These are phyloP conservation scores for Medicago ruthenica DNA, from an alignment of 306 rosid species.

Conservation along the genomic window DNA sequence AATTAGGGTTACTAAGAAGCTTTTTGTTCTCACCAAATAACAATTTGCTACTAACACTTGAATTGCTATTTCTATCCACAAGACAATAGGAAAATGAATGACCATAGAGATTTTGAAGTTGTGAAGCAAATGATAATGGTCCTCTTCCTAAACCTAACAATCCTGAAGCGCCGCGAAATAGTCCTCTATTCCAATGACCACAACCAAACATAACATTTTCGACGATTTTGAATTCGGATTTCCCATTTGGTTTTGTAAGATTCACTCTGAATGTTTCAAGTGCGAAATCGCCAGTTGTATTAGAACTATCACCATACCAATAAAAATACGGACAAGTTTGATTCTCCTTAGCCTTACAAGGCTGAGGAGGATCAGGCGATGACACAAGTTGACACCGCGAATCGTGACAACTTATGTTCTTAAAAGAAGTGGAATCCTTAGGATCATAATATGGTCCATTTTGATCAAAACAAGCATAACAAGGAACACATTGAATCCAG, in stretches of 20 bases:
- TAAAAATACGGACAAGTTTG: conserved; percentile 85
- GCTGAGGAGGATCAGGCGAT: conserved; percentile 73
- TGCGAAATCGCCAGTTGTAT: conserved; percentile 82
- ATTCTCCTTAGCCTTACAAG: conserved; percentile 58
- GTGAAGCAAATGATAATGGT: conserved; percentile 83
- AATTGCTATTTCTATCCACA: conserved; percentile 75
- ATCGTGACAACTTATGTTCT: conserved; percentile 67
- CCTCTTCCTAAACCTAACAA: conserved; percentile 85
- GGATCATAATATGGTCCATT: conserved; percentile 74
- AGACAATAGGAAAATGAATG: conserved; percentile 88
- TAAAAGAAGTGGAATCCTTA: conserved; percentile 62
- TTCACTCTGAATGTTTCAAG: conserved; percentile 72
- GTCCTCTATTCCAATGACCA: conserved; percentile 95
- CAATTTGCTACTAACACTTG: conserved; percentile 78
- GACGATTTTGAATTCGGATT: neutral
- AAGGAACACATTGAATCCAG: conserved; percentile 91
- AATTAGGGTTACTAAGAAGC: conserved; percentile 57
- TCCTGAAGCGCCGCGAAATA: conserved; percentile 90
- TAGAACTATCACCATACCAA: conserved; percentile 89
- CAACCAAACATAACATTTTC: conserved; percentile 79
- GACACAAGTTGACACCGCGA: conserved; percentile 66
- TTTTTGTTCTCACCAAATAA: conserved; percentile 78
- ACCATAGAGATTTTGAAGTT: conserved; percentile 82
- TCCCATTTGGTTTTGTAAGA: conserved; percentile 49
- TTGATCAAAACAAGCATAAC: conserved; percentile 86